A percentile compares a stretch with the other conserved stretches of the same genome.
These are phyloP conservation scores for Syzygium grande DNA, from an alignment of 345 rosid species.

Conservation along the genomic window DNA sequence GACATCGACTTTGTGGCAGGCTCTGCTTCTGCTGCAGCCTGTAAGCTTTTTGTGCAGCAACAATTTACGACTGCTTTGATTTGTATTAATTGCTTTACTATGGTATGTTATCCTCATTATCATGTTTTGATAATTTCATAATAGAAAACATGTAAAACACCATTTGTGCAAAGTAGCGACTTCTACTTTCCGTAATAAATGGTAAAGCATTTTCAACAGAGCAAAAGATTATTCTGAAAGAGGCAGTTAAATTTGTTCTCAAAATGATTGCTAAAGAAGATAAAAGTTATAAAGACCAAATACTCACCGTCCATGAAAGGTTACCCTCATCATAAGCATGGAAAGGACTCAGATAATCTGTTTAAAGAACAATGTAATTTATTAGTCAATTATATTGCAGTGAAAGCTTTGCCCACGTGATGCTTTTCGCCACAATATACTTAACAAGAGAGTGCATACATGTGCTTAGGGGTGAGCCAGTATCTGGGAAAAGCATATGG, in stretches of 20 bases:
- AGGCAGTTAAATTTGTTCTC: background rate
- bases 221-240: background rate
- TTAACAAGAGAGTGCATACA: background rate
- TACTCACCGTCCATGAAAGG: slow-evolving; percentile 60
- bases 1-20: slow-evolving; percentile 49
- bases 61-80: background rate
- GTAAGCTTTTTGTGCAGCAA: background rate
- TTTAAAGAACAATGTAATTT: background rate
- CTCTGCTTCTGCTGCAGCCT: slow-evolving; percentile 81
- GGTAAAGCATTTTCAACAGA: background rate
- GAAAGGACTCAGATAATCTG: slow-evolving; percentile 62
- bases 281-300: background rate
- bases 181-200: background rate
- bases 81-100: background rate
- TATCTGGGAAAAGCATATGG: background rate
- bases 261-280: background rate
- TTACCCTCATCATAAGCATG: slow-evolving; percentile 72
- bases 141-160: background rate
- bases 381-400: background rate
- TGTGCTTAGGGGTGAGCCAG: background rate
- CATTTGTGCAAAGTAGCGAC: background rate
- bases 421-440: background rate
- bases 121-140: background rate
- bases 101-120: background rate
- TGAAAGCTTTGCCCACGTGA: background rate